Conservation (phyloP, 2,329 filamentous ascomycete genomes). For the Ophiostoma piceae region DNA sequence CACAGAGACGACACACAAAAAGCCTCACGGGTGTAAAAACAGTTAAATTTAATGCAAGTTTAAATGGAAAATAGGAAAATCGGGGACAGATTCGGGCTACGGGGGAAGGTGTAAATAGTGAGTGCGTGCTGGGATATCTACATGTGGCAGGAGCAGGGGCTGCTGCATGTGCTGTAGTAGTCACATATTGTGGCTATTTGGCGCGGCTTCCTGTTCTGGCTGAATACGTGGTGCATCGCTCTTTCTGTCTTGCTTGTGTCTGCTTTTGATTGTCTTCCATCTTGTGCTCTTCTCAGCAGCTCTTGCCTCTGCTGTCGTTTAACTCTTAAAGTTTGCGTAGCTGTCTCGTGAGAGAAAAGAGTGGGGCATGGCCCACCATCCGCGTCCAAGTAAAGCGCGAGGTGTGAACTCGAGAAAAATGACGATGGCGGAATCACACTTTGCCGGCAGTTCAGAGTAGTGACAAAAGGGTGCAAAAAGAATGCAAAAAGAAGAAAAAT, state of each 20-base stretch:
- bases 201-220: background rate
- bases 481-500: background rate
- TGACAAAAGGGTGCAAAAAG: no score
- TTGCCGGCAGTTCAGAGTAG: background rate
- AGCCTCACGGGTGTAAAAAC: slow-evolving; percentile 21
- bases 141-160: background rate
- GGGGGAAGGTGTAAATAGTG: slow-evolving; percentile 12
- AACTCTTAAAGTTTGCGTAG: background rate
- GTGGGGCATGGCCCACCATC: background rate
- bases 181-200: background rate
- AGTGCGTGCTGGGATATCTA: background rate
- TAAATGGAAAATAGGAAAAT: slow-evolving; percentile 17
- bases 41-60: slow-evolving; percentile 15
- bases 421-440: slow-evolving; percentile 4
- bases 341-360: slow-evolving; percentile 1
- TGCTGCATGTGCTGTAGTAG: background rate
- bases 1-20: slow-evolving; percentile 15
- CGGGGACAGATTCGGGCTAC: slow-evolving; percentile 18
- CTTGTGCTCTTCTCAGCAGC: background rate
- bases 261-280: background rate
- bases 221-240: background rate
- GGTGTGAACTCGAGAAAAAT: background rate
- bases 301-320: background rate
- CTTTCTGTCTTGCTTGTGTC: background rate
- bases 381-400: slow-evolving; percentile 15